Evolutionary conservation across 2,329 filamentous ascomycete genomes (phyloP), one percentile per base, ranked within the genome.

Genomic region (Neofusicoccum sp.): DNA sequence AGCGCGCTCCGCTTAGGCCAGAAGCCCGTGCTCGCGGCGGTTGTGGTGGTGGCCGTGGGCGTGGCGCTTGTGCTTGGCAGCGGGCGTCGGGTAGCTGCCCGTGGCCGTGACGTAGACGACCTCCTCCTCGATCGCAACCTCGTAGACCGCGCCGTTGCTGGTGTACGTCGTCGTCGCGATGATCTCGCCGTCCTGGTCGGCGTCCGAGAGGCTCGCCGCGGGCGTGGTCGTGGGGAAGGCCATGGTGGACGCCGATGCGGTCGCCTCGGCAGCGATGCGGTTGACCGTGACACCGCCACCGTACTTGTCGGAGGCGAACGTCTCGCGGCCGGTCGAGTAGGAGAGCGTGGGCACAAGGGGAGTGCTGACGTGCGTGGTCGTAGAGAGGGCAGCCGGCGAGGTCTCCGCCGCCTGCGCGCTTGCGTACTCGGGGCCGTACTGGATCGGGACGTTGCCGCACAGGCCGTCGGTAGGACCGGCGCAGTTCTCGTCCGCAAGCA

Each of bases 371-470:
- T 48, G 34, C 2, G n/a, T 20, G 14, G 61, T 63, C 31, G 65
- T 64, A 12, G 62, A 59, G 38, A 41, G 40, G 26, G 59, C 31
- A 14, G 61, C 26, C 20, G 51, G 60, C 6, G 62, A 16, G 54
- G 61, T 36, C 63, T 38, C 48, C n/a, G 64, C 62, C 9, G 61
- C 40, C 3, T 64, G 62, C 16, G 58, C 64, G 14, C 71, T 70
- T 20, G 79, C 79, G 59, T 76, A 75, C 41, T 67, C 73, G 20
- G 78, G 78, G 26, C 79, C 79, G 61, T 71, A 71, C 67, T 80
- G 78, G 49, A 81, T 67, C n/a, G 76, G 75, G n/a, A 80, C 76
- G 62, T 84, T 81, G 44, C 91, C 90, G 4, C 91, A 91, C 20
- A 96, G 82, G 44, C 80, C 78, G 11, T 79, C 71, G 58, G 85